Conservation (phyloP, 352 stramenopile genomes). For the Globisporangium cederbergense region DNA sequence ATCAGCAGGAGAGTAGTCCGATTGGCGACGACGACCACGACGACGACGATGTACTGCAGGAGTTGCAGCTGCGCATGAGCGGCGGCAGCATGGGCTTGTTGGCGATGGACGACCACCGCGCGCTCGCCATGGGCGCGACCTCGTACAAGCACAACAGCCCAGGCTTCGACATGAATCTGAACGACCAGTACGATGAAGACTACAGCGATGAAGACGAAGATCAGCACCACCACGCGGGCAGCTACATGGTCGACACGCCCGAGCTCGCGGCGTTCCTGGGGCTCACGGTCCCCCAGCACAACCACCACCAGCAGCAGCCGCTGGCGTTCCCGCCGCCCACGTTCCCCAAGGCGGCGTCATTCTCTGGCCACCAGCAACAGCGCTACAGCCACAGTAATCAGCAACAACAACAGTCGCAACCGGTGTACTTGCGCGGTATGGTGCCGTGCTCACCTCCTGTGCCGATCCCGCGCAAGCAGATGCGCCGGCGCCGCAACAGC, state of each 20-base stretch:
- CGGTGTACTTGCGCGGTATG: neutral
- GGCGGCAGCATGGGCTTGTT: neutral
- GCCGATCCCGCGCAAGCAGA: slow-evolving; percentile 20
- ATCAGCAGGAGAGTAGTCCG: neutral
- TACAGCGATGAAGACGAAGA: neutral
- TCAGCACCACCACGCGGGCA: neutral
- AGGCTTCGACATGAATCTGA: neutral
- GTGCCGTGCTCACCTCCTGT: slow-evolving; percentile 23
- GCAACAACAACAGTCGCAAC: neutral
- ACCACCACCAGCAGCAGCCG: neutral
- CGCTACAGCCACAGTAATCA: neutral
- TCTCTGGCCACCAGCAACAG: slow-evolving; percentile 11
- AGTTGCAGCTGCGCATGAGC: slow-evolving; percentile 5
- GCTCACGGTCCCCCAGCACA: neutral
- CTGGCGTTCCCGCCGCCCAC: neutral
- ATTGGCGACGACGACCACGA: neutral
- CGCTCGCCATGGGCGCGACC: neutral
- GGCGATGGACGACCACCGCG: neutral
- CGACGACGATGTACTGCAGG: neutral
- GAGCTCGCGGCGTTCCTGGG: slow-evolving; percentile 18
- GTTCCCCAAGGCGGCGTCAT: slow-evolving; percentile 15
- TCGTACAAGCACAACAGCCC: neutral
- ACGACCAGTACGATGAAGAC: neutral
- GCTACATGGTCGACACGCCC: slow-evolving; percentile 14
- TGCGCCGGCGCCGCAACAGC: slow-evolving; percentile 13